Conservation (phyloP, 2,329 filamentous ascomycete species). For the Botrytis elliptica region DNA sequence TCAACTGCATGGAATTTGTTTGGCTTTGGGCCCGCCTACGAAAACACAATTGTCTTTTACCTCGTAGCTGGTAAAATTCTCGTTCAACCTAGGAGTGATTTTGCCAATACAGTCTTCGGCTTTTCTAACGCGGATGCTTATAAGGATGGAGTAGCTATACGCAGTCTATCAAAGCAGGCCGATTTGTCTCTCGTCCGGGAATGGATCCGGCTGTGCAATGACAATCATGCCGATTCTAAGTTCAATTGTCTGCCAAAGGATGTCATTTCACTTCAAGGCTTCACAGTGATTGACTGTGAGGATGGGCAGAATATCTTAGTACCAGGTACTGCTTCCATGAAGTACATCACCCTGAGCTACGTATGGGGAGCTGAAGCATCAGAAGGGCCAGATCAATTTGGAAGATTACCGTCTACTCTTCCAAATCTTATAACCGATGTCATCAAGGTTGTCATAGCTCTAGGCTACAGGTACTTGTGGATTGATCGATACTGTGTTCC, state of each 20-base stretch:
- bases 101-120: rapidly evolving
- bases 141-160: neutral
- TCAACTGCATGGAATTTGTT: neutral
- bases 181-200: neutral
- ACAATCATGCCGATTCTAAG: neutral
- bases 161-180: rapidly evolving
- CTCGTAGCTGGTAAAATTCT: neutral
- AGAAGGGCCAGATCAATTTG: neutral
- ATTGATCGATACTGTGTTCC: neutral
- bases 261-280: neutral
- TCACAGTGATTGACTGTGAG: neutral
- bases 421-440: neutral
- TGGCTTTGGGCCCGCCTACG: too few relatives aligned
- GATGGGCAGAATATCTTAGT: neutral
- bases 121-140: neutral
- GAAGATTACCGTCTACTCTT: neutral
- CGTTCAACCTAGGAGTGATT: rapidly evolving
- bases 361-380: neutral
- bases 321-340: neutral
- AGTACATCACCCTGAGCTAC: neutral
- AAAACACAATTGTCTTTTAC: neutral
- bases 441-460: neutral
- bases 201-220: neutral
- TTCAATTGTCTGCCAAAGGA: neutral
- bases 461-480: neutral